Evolutionary conservation across 2,329 filamentous ascomycete genomes (phyloP).

Genomic region (Neophaeococcomyces aloes): DNA sequence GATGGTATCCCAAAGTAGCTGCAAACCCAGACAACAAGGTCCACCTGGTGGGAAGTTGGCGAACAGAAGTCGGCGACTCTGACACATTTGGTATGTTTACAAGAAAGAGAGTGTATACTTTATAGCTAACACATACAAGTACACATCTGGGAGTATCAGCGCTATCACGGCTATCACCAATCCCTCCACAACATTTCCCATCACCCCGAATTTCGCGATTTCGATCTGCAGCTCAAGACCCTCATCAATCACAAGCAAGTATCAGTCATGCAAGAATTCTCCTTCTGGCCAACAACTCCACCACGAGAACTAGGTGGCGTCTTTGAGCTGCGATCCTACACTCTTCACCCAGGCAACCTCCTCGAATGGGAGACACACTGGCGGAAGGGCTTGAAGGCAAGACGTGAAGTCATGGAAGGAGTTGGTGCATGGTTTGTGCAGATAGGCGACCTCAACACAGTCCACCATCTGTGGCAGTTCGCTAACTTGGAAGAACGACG

Average conservation of each 20-base stretch:
- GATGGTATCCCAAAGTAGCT: constrained; percentile 88
- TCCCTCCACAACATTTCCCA: constrained; percentile 75
- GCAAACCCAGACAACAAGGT: constrained; percentile 79
- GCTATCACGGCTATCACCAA: constrained; percentile 89
- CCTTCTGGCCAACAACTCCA: constrained; percentile 94
- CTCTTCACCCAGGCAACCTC: constrained; percentile 85
- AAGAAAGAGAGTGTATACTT: not conserved
- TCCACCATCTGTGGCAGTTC: constrained; percentile 98
- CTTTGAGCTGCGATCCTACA: constrained; percentile 95
- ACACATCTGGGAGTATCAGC: constrained; percentile 99
- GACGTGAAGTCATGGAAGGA: constrained; percentile 95
- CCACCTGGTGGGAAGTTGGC: constrained; percentile 93
- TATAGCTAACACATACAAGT: constrained; percentile 48
- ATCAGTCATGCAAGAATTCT: constrained; percentile 98
- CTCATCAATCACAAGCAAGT: constrained; percentile 75
- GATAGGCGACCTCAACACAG: constrained; percentile 92
- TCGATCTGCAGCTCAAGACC: constrained; percentile 74
- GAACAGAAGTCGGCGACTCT: constrained; percentile 92
- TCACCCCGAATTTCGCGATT: constrained; percentile 73
- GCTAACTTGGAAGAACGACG: constrained; percentile 92
- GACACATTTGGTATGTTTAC: constrained; percentile 77
- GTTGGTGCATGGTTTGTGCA: constrained; percentile 98
- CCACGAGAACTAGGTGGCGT: constrained; percentile 82
- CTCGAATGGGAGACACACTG: constrained; percentile 99
- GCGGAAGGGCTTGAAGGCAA: constrained; percentile 80